A percentile compares a stretch with the other conserved stretches of the same genome.
Evolutionary conservation across 495 filamentous ascomycete species (phyloP).

Genomic region (Schizothecium vesticola): DNA sequence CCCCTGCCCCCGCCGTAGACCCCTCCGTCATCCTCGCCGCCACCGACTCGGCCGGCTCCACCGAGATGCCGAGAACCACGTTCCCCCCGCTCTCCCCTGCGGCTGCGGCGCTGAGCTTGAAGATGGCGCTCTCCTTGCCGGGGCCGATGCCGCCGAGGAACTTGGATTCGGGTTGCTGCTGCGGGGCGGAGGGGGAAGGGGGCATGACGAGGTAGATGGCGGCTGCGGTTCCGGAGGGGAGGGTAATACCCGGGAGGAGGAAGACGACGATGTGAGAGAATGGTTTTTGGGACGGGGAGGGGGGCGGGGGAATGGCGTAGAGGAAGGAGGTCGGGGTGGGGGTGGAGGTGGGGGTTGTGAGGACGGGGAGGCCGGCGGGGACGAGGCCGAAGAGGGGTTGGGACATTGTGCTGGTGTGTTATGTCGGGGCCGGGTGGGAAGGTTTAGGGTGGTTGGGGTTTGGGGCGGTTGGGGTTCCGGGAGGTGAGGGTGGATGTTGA

Average conservation of each 20-base stretch:
- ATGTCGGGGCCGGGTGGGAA: background rate
- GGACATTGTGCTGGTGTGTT: conserved; percentile 18
- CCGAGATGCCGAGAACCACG: conserved; percentile 71
- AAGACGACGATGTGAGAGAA: conserved; percentile 87
- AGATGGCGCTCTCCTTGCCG: conserved; percentile 85
- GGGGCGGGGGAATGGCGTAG: conserved; percentile 37
- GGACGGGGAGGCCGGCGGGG: conserved; percentile 45
- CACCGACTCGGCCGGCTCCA: conserved; percentile 73
- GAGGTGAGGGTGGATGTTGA: too few relatives aligned
- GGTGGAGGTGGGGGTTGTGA: conserved; percentile 38
- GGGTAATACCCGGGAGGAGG: conserved; percentile 68
- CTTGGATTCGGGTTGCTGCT: conserved; percentile 51
- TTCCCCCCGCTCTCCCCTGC: conserved; percentile 21
- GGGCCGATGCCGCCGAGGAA: conserved; percentile 84
- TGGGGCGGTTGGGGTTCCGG: background rate
- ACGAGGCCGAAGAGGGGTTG: conserved; percentile 45
- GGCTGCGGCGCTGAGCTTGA: conserved; percentile 52
- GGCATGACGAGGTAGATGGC: conserved; percentile 73
- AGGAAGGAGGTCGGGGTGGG: conserved; percentile 38
- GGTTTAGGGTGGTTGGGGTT: background rate
- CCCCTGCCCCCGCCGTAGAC: conserved; percentile 27
- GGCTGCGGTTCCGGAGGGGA: conserved; percentile 73
- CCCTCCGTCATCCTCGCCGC: conserved; percentile 53
- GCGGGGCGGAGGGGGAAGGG: conserved; percentile 15
- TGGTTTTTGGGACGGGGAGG: conserved; percentile 20